These are phyloP conservation scores for Spathaspora sp. DNA, from an alignment of 805 yeast species.

Conservation along the genomic window DNA sequence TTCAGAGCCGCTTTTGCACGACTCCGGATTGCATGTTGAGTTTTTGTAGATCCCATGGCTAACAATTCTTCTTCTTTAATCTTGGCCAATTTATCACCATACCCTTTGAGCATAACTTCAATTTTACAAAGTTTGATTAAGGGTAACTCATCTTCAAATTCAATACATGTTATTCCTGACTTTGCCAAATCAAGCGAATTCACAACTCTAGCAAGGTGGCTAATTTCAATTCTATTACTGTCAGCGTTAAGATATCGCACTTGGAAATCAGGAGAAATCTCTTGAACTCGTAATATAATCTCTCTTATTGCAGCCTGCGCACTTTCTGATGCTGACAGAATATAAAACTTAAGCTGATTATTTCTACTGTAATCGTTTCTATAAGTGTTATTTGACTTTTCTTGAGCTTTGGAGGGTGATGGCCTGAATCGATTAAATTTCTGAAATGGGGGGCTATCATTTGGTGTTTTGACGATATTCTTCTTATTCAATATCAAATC, in stretches of 20 bases:
- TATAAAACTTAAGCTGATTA: not conserved
- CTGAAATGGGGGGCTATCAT: not conserved
- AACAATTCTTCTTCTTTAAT: slow-evolving; percentile 27
- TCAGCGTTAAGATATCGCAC: slow-evolving; percentile 19
- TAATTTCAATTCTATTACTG: slow-evolving; percentile 16
- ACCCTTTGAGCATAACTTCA: slow-evolving; percentile 30
- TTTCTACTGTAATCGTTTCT: not conserved
- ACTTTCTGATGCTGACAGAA: not conserved
- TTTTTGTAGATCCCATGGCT: slow-evolving; percentile 29
- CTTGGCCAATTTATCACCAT: slow-evolving; percentile 29
- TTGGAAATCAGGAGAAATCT: not conserved
- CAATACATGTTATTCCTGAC: slow-evolving; percentile 22
- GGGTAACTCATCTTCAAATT: slow-evolving; percentile 19
- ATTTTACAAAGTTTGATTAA: slow-evolving; percentile 23
- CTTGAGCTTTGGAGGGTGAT: not conserved
- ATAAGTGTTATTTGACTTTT: not conserved
- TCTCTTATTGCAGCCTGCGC: not conserved
- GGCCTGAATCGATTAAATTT: not conserved
- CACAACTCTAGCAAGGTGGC: slow-evolving; percentile 28
- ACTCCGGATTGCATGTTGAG: slow-evolving; percentile 22
- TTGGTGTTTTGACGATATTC: not conserved
- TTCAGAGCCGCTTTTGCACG: slow-evolving; percentile 32
- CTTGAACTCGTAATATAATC: not conserved
- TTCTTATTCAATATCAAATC: not conserved
- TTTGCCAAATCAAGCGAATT: slow-evolving; percentile 23